Evolutionary conservation across 2,329 filamentous ascomycete genomes (phyloP), one percentile per base, ranked within the genome.

Genomic region (Aspergillus sp.): DNA sequence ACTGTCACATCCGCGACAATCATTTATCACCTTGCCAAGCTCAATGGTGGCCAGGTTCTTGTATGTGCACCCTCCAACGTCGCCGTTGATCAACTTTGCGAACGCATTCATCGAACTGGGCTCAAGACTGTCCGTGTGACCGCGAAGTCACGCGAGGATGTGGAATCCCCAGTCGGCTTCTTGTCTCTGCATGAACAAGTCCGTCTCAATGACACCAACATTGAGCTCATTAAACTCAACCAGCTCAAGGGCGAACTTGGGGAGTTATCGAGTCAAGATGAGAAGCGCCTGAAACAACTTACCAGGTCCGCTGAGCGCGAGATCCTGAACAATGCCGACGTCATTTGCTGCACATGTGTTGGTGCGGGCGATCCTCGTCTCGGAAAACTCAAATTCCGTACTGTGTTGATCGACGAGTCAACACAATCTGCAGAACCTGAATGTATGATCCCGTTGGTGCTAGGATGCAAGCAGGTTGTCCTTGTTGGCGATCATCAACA

Each of bases 401-500:
- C 96, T 63, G 95, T 99, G 19, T 82, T 99, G 41, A 98, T 99
- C 65, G 95, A 99, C 70, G 95, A 99, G 77, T 98, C 93, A 44
- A 99, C 95, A 1, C 95, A 99, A 72, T 97, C 95, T 15, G 95
- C 95, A 3, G 95, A 99, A 74, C 95, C 95, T 0, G 95, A 99
- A 75, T 99, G 95, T 75, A 96, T 99, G 91, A 99, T 99, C 67
- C 95, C 95, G 17, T 81, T 99, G 41, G 93, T 99, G 33, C 83
- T 99, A 21, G 95, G 95, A 51, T 99, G 95, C 82, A 99, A 99
- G 79, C 95, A 99, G 75, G 92, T 97, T 50, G 95, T 99, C n/a
- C 84, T 99, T 37, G 95, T 99, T 43, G 95, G 95, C 71, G 95
- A 99, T 71, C 95, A 99, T 77, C 96, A 98, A 76, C 95, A 99